Percentiles rank a stretch among this genome's conserved stretches.
Evolutionary conservation across 805 yeast genomes (phyloP).

Genomic region (Starmerella geochares): DNA sequence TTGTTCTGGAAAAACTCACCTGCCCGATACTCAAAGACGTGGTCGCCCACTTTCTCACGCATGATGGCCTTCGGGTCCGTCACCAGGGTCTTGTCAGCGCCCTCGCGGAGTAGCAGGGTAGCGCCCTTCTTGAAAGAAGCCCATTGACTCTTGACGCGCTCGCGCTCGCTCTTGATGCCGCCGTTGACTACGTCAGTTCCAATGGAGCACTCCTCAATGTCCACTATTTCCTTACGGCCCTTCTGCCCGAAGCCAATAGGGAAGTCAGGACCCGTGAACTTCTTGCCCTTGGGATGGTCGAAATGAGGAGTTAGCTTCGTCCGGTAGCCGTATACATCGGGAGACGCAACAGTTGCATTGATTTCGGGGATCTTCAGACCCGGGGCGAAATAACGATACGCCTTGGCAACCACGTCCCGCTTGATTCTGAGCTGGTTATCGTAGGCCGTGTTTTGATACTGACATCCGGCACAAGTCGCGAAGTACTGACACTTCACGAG

Average conservation of each 20-base stretch:
- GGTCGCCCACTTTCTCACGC: conserved; percentile 55
- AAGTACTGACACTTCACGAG: conserved; percentile 71
- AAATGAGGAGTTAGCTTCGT: conserved; percentile 96
- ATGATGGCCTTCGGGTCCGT: conserved; percentile 72
- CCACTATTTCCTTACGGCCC: conserved; percentile 60
- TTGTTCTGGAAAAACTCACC: conserved; percentile 96
- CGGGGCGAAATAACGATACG: conserved; percentile 62
- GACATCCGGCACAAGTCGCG: conserved; percentile 91
- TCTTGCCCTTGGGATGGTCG: conserved; percentile 51
- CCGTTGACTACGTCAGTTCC: conserved; percentile 71
- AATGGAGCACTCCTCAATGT: conserved; percentile 87
- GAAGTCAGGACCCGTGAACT: conserved; percentile 30
- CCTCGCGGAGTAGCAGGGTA: conserved; percentile 61
- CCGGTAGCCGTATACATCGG: conserved; percentile 64
- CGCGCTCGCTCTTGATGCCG: conserved; percentile 64
- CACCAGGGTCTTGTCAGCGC: conserved; percentile 48
- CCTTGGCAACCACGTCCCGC: conserved; percentile 63
- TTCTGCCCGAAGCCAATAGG: conserved; percentile 82
- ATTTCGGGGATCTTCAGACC: conserved; percentile 46
- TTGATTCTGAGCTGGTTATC: conserved; percentile 63
- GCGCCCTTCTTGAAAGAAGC: conserved; percentile 64
- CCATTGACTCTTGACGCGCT: conserved; percentile 40
- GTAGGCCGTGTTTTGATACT: conserved; percentile 72
- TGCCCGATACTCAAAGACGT: conserved; percentile 76
- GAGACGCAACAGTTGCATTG: conserved; percentile 61